phyloP scores from a whole-genome alignment of 257 asterid genomes.

The Solanum okadae region DNA sequence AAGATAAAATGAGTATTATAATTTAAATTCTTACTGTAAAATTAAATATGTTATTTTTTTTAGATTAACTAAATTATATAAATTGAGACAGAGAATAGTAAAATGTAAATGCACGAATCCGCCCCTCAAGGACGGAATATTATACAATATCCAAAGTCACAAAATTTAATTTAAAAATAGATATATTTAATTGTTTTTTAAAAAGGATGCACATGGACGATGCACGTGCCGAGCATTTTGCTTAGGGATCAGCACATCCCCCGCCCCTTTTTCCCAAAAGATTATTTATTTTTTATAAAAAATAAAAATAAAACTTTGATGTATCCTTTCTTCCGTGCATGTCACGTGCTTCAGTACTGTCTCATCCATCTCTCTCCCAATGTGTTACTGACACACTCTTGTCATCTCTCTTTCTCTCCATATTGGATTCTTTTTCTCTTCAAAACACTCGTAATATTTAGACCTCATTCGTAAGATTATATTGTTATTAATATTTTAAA shows the following conservation, averaged over 20 bases:
- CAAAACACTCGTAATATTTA: not conserved
- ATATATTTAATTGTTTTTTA: not conserved
- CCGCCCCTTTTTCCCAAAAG: slow-evolving; percentile 8
- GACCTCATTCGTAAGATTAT: not conserved
- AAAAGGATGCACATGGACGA: not conserved
- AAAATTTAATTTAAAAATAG: not conserved
- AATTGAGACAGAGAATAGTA: no score
- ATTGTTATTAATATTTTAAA: no score
- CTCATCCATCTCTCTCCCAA: not conserved
- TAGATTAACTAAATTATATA: not conserved
- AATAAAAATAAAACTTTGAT: not conserved
- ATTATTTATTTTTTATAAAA: not conserved
- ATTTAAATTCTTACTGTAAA: no score
- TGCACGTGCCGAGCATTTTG: slow-evolving; percentile 56
- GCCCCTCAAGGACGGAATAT: slow-evolving; percentile 3
- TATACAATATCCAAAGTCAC: not conserved
- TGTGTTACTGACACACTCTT: not conserved
- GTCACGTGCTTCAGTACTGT: slow-evolving; percentile 48
- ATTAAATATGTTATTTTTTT: no score
- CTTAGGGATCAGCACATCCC: slow-evolving; percentile 40
- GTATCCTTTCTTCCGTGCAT: slow-evolving; percentile 13
- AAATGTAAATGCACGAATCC: not conserved
- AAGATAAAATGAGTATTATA: no score
- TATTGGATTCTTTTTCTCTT: not conserved
- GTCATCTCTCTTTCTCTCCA: not conserved